Conservation (phyloP, 2,329 filamentous ascomycete species). For the Sporothrix schenckii region DNA sequence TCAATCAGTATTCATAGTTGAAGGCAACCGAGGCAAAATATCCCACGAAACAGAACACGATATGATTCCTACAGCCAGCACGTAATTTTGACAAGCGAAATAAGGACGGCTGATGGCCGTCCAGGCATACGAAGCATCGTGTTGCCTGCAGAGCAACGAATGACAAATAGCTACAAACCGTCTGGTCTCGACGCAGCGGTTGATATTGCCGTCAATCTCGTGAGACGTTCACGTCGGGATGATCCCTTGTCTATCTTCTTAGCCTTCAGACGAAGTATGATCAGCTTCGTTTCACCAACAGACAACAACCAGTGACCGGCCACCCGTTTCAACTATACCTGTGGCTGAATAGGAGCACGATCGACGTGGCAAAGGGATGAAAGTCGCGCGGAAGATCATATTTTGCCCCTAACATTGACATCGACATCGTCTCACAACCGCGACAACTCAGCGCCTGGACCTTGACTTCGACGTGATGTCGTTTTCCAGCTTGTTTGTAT, state of each 20-base stretch:
- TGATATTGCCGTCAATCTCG: neutral
- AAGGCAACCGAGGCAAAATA: too few relatives aligned
- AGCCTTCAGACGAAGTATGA: constrained; percentile 15
- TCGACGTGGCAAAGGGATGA: neutral
- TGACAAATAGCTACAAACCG: constrained; percentile 3
- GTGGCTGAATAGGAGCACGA: constrained; percentile 17
- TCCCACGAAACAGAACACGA: too few relatives aligned
- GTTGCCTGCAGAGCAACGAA: neutral
- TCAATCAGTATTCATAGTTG: too few relatives aligned
- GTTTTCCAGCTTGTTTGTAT: neutral
- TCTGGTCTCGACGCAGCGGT: neutral
- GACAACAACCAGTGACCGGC: neutral
- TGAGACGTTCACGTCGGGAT: neutral
- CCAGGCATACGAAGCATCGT: too few relatives aligned
- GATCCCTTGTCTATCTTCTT: constrained; percentile 1
- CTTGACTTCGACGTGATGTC: neutral
- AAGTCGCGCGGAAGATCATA: neutral
- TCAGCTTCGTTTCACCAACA: neutral
- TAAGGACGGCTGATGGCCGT: too few relatives aligned
- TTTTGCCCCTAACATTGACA: too few relatives aligned
- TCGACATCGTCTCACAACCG: neutral
- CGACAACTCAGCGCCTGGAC: neutral
- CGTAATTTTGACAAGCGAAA: too few relatives aligned
- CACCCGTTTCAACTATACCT: neutral
- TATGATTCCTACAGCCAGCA: too few relatives aligned